Evolutionary conservation across 164 flowering plant genomes (phyloP).

Genomic region (Annona cherimola): DNA sequence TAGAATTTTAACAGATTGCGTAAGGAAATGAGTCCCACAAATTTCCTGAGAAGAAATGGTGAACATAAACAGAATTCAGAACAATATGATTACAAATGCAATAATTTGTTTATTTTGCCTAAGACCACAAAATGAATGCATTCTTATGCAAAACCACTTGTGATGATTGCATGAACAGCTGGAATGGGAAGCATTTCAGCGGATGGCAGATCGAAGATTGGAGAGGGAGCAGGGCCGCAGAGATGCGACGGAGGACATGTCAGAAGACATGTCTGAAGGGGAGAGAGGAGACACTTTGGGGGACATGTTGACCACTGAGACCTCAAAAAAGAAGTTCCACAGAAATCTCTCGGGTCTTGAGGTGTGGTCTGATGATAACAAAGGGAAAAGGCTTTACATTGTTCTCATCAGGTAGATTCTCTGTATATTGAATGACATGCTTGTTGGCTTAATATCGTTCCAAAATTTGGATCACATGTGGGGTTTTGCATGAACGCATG

Average conservation of each 20-base stretch:
- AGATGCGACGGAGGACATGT: constrained; percentile 96
- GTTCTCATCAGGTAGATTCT: constrained; percentile 72
- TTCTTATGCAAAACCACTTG: constrained; percentile 26
- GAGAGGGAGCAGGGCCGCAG: constrained; percentile 92
- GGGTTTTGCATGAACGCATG: neutral
- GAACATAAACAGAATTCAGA: neutral
- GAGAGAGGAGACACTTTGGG: constrained; percentile 72
- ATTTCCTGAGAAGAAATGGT: neutral
- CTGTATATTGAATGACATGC: too few relatives aligned
- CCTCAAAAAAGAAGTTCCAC: constrained; percentile 57
- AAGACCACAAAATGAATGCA: constrained; percentile 29
- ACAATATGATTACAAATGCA: neutral
- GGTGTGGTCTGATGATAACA: constrained; percentile 61
- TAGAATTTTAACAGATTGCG: neutral
- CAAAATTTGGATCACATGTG: neutral
- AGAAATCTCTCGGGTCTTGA: constrained; percentile 61
- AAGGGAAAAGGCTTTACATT: constrained; percentile 78
- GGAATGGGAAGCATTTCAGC: constrained; percentile 69
- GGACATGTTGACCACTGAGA: constrained; percentile 38
- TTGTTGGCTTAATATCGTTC: neutral
- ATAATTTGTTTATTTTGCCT: neutral
- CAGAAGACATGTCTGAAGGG: constrained; percentile 95
- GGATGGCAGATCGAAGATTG: constrained; percentile 60
- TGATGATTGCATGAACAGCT: constrained; percentile 29
- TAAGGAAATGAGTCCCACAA: too few relatives aligned